Conservation (phyloP, 352 stramenopile species). For the Phytopythium montanum region DNA sequence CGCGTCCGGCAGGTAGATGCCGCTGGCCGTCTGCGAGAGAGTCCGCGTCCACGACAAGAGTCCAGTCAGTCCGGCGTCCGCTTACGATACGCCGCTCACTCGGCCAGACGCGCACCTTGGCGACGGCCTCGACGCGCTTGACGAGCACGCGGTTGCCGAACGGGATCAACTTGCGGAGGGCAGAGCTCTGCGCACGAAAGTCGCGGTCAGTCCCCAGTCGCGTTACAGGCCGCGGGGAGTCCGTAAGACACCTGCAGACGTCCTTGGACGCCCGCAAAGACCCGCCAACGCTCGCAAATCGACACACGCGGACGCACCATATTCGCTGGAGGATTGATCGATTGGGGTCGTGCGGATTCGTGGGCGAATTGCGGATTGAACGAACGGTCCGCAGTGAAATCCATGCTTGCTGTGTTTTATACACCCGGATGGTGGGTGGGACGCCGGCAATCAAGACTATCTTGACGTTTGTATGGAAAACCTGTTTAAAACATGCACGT, state of each 20-base stretch:
- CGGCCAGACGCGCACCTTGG: slow-evolving; percentile 37
- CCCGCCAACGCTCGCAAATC: too few relatives aligned
- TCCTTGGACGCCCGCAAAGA: neutral
- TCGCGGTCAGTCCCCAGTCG: neutral
- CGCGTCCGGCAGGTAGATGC: slow-evolving; percentile 94
- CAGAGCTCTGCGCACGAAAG: slow-evolving; percentile 27
- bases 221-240: too few relatives aligned
- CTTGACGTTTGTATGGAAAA: neutral
- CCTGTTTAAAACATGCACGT: neutral
- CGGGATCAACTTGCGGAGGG: slow-evolving; percentile 87
- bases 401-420: slow-evolving; percentile 4
- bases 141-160: slow-evolving; percentile 96
- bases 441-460: neutral
- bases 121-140: slow-evolving; percentile 88
- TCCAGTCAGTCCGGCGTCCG: too few relatives aligned
- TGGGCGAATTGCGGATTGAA: slow-evolving; percentile 25
- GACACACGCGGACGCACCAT: slow-evolving; percentile 15
- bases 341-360: slow-evolving; percentile 13
- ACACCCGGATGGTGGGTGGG: neutral
- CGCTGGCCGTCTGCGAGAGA: slow-evolving; percentile 75
- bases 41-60: neutral
- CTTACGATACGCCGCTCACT: neutral
- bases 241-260: neutral
- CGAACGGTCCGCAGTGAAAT: slow-evolving; percentile 3
- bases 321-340: neutral